These are phyloP conservation scores for Cercospora sesami DNA, from an alignment of 2,329 filamentous ascomycete species.

Conservation along the genomic window DNA sequence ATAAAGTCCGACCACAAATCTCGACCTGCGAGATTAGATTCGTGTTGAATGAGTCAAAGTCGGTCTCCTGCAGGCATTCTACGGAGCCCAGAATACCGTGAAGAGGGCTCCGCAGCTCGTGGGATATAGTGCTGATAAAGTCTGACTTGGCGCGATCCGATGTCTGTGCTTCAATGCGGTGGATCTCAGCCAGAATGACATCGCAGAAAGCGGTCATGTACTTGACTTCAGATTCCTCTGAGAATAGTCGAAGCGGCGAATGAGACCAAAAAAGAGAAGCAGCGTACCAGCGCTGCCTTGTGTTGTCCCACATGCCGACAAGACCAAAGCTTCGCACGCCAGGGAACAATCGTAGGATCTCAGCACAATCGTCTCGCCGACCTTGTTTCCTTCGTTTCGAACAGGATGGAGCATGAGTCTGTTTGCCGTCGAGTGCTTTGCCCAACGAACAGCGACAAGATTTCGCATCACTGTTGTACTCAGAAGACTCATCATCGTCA, in stretches of 20 bases:
- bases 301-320: conserved; percentile 55
- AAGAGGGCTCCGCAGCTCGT: conserved; percentile 53
- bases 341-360: conserved; percentile 45
- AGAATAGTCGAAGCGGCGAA: conserved; percentile 46
- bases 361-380: conserved; percentile 32
- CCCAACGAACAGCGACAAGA: conserved; percentile 13
- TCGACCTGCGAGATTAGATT: conserved; percentile 52
- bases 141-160: conserved; percentile 54
- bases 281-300: conserved; percentile 37
- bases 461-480: conserved; percentile 24
- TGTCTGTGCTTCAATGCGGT: conserved; percentile 42
- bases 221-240: conserved; percentile 43
- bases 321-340: conserved; percentile 52
- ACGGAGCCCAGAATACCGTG: conserved; percentile 53
- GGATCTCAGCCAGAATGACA: conserved; percentile 45
- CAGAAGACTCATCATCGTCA: conserved; percentile 33
- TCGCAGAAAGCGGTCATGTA: conserved; percentile 46
- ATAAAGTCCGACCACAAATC: conserved; percentile 52
- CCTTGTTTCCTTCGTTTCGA: conserved; percentile 29
- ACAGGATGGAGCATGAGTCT: conserved; percentile 19
- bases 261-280: conserved; percentile 49
- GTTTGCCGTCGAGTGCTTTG: conserved; percentile 4
- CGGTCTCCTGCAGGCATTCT: conserved; percentile 52
- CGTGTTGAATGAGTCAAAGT: conserved; percentile 42
- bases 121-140: conserved; percentile 54